Evolutionary conservation across 139 green algal genomes (phyloP).

Genomic region (Coelastrella sp.): DNA sequence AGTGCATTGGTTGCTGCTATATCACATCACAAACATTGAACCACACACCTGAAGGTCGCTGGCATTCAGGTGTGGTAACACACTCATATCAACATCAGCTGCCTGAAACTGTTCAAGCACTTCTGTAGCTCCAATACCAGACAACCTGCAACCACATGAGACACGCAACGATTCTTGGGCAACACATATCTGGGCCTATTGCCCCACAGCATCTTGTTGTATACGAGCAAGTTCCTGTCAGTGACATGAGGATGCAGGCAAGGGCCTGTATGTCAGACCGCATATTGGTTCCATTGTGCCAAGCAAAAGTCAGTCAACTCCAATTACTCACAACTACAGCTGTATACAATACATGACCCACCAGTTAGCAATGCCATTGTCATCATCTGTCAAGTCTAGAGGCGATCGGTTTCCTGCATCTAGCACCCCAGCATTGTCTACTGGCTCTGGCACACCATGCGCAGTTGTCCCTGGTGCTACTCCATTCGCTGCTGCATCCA

Average conservation of each 20-base stretch:
- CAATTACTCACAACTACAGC: too few relatives aligned
- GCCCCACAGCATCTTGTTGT: too few relatives aligned
- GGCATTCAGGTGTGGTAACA: conserved; percentile 58
- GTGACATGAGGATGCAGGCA: too few relatives aligned
- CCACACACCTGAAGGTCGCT: conserved; percentile 40
- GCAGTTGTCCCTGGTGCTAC: neutral
- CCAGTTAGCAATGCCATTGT: too few relatives aligned
- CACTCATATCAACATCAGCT: conserved; percentile 54
- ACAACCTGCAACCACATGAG: conserved; percentile 31
- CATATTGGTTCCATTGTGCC: too few relatives aligned
- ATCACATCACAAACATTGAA: neutral
- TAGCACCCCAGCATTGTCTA: neutral
- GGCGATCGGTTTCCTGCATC: neutral
- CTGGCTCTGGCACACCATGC: neutral
- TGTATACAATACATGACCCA: too few relatives aligned
- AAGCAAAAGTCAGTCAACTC: too few relatives aligned
- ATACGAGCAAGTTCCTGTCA: neutral
- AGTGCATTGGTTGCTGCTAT: neutral
- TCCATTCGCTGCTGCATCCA: conserved; percentile 33
- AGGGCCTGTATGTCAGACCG: too few relatives aligned
- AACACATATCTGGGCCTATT: neutral
- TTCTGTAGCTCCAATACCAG: conserved; percentile 15
- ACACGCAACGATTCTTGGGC: neutral
- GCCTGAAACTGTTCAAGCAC: conserved; percentile 45
- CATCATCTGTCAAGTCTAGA: too few relatives aligned